These are phyloP conservation scores for Epicoccum nigrum DNA, from an alignment of 2,329 filamentous ascomycete species.

Conservation along the genomic window DNA sequence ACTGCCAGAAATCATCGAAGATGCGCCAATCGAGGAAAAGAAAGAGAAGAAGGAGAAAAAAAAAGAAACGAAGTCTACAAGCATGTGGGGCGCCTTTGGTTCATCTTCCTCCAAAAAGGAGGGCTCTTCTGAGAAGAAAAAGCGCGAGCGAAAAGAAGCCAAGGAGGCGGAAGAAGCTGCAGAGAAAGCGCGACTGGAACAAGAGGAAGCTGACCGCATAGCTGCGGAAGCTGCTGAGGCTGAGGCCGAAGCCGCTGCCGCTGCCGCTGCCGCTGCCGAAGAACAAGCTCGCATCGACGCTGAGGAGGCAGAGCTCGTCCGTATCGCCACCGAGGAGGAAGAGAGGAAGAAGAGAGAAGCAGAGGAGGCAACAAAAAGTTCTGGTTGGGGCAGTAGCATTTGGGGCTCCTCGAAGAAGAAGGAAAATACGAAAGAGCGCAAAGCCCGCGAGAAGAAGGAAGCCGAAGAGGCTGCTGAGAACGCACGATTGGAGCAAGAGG, in stretches of 20 bases:
- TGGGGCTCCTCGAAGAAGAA: slow-evolving; percentile 47
- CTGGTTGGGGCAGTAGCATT: slow-evolving; percentile 28
- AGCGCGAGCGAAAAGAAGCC: slow-evolving; percentile 46
- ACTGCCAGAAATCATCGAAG: slow-evolving; percentile 21
- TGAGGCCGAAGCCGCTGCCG: slow-evolving; percentile 23
- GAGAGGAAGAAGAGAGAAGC: slow-evolving; percentile 29
- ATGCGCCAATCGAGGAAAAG: slow-evolving; percentile 27
- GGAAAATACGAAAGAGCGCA: slow-evolving; percentile 40
- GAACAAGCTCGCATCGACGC: slow-evolving; percentile 18
- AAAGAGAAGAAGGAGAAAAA: slow-evolving; percentile 38
- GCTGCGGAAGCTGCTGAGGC: slow-evolving; percentile 49
- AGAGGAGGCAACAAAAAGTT: slow-evolving; percentile 33
- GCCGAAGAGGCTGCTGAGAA: slow-evolving; percentile 22
- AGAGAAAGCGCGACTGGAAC: slow-evolving; percentile 39
- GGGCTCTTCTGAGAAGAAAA: slow-evolving; percentile 37
- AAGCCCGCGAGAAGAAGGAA: slow-evolving; percentile 41
- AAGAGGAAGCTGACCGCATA: slow-evolving; percentile 45
- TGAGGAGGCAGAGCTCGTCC: slow-evolving; percentile 18
- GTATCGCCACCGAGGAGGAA: slow-evolving; percentile 38
- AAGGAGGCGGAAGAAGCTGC: slow-evolving; percentile 35
- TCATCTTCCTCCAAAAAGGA: slow-evolving; percentile 41
- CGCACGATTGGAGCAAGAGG: slow-evolving; percentile 18
- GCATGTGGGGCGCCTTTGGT: slow-evolving; percentile 29
- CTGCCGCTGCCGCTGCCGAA: slow-evolving; percentile 25
- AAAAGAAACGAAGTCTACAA: slow-evolving; percentile 32